A percentile compares a stretch with the other conserved stretches of the same genome.
Evolutionary conservation across 2,329 filamentous ascomycete genomes (phyloP).

Genomic region (Raffaelea arxii): DNA sequence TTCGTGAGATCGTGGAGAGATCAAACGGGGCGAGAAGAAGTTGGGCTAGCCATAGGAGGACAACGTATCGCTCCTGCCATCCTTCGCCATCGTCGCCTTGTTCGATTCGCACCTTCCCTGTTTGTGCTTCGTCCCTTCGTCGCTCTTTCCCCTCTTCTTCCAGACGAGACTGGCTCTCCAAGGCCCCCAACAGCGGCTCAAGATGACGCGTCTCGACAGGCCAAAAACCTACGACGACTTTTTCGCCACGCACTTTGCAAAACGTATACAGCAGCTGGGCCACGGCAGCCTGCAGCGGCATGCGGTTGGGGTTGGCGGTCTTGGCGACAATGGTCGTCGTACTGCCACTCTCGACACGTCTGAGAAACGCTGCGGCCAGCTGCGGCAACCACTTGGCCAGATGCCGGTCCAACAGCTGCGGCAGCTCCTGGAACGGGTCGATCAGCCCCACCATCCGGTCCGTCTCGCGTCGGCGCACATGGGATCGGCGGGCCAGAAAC

Average conservation of each 20-base stretch:
- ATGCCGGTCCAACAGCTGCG: slow-evolving; percentile 82
- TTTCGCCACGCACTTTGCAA: slow-evolving; percentile 89
- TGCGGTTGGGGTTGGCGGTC: slow-evolving; percentile 23
- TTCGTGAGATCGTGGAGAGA: slow-evolving; percentile 75
- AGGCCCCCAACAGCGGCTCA: slow-evolving; percentile 65
- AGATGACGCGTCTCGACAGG: slow-evolving; percentile 83
- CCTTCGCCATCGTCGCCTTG: slow-evolving; percentile 3
- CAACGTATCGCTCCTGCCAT: slow-evolving; percentile 86
- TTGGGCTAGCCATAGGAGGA: slow-evolving; percentile 80
- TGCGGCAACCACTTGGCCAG: slow-evolving; percentile 65
- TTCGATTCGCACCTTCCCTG: too few relatives aligned
- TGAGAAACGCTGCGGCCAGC: slow-evolving; percentile 67
- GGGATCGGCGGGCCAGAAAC: slow-evolving; percentile 27
- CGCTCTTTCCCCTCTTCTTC: slow-evolving; percentile 1
- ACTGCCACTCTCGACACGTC: slow-evolving; percentile 24
- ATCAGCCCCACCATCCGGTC: slow-evolving; percentile 36
- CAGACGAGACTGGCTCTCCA: slow-evolving; percentile 48
- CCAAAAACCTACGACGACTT: slow-evolving; percentile 83
- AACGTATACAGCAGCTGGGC: slow-evolving; percentile 77
- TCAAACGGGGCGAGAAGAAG: slow-evolving; percentile 83
- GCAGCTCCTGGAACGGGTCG: slow-evolving; percentile 89
- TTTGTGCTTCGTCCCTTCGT: slow-evolving; percentile 3
- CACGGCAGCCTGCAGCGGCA: slow-evolving; percentile 58
- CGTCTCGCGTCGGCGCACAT: slow-evolving; percentile 11
- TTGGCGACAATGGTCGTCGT: neutral